Conservation (phyloP, 1,139 yeast species). For the Candida frijolesensis region DNA sequence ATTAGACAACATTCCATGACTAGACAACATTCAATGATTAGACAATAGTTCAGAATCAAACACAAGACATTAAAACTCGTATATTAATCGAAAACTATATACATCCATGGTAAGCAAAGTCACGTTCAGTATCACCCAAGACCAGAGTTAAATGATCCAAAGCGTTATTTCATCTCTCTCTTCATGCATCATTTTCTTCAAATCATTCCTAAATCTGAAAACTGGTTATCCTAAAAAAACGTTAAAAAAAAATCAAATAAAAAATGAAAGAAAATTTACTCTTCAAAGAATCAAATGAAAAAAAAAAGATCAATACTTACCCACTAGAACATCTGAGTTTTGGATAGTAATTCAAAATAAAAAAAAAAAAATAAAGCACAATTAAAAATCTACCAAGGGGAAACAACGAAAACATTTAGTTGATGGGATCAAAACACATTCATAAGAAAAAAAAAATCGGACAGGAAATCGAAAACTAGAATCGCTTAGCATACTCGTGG, state of each 20-base stretch:
- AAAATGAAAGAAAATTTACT: slow-evolving; percentile 4
- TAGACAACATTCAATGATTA: no score
- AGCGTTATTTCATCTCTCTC: background rate
- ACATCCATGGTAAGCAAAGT: background rate
- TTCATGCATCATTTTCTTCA: background rate
- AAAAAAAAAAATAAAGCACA: background rate
- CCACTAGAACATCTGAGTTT: slow-evolving; percentile 4
- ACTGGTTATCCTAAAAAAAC: slow-evolving; percentile 4
- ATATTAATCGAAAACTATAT: background rate
- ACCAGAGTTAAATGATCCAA: slow-evolving; percentile 6
- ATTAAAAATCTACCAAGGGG: background rate
- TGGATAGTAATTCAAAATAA: background rate
- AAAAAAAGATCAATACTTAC: slow-evolving; percentile 1
- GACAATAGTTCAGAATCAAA: no score
- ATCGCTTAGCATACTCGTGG: background rate
- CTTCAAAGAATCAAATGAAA: background rate
- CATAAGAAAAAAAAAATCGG: background rate
- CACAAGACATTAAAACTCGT: background rate
- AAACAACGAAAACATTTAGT: background rate
- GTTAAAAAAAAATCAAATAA: slow-evolving; percentile 2
- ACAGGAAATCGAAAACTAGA: background rate
- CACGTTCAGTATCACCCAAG: slow-evolving; percentile 3
- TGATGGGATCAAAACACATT: background rate
- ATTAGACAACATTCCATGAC: no score
- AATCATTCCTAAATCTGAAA: background rate